Evolutionary conservation across 1,139 yeast species (phyloP).

Genomic region (Candida neerlandica): DNA sequence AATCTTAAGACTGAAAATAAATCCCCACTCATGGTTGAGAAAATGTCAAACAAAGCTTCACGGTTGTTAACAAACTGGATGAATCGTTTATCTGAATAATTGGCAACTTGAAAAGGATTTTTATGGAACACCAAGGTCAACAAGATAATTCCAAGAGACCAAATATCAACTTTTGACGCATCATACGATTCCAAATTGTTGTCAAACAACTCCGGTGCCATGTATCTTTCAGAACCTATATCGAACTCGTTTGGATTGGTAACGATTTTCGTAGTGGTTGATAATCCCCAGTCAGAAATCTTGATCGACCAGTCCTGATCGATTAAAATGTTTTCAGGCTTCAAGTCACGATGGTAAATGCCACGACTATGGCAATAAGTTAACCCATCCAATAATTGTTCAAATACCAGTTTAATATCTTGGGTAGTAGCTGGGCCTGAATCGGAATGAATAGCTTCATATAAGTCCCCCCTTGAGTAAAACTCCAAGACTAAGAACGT

Average conservation of each 20-base stretch:
- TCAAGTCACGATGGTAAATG: conserved; percentile 85
- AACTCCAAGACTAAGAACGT: conserved; percentile 83
- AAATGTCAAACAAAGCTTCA: conserved; percentile 89
- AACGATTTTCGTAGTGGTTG: conserved; percentile 65
- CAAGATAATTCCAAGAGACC: conserved; percentile 90
- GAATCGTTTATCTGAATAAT: conserved; percentile 81
- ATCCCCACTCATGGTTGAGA: conserved; percentile 86
- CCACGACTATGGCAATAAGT: conserved; percentile 73
- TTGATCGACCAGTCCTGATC: conserved; percentile 80
- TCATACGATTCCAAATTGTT: conserved; percentile 64
- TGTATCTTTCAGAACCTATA: conserved; percentile 91
- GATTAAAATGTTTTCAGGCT: conserved; percentile 85
- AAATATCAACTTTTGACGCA: conserved; percentile 85
- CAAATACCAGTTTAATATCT: conserved; percentile 73
- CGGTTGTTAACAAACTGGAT: conserved; percentile 85
- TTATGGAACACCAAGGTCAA: conserved; percentile 86
- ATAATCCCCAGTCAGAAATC: conserved; percentile 91
- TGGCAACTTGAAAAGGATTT: conserved; percentile 86
- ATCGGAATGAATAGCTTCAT: conserved; percentile 86
- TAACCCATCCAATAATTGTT: conserved; percentile 77
- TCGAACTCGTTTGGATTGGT: conserved; percentile 67
- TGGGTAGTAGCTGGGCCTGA: conserved; percentile 78
- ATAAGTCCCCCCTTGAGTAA: conserved; percentile 88
- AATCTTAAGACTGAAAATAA: conserved; percentile 80
- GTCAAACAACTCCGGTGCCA: conserved; percentile 94